Evolutionary conservation across 2,329 filamentous ascomycete genomes (phyloP), one percentile per base, ranked within the genome.

Genomic region (Aspergillus flavus): DNA sequence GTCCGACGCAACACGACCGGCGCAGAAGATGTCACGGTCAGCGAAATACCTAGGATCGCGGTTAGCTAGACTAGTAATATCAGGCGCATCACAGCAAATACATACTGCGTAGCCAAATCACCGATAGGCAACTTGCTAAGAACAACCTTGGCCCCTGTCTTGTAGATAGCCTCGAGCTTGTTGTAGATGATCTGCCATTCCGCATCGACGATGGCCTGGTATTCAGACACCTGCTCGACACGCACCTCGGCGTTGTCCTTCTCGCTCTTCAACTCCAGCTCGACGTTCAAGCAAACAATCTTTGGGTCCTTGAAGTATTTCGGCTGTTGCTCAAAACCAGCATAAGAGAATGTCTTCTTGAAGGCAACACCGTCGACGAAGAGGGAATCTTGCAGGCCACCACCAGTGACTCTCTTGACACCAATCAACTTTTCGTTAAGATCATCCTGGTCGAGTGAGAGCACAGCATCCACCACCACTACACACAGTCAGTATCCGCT

Each of bases 161-260:
- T 89, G 86, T 94, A 87, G 59, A 97, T 83, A 56, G 94, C 92
- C 83, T 99, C 95, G 78, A 99, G 91, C 86, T 99, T 99, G 85
- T 97, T 94, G 88, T 91, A 98, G 80, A 99, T 99, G 77, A 99
- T 99, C 81, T 97, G 93, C 95, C 95, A 99, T 81, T 99, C 95
- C 34, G 95, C 95, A 76, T 99, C 95, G 76, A 99, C 95, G 71
- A 99, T 97, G 67, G 95, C 95, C 83, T 99, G 95, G 84, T 99
- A 99, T 82, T 99, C 95, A 23, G 94, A 96, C 58, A 99, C 95
- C 80, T 98, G 94, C 82, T 98, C 95, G 63, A 99, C 94, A 64
- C 95, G 90, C 67, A 99, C 93, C 83, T 99, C 95, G 64, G 95
- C 95, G 75, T 99, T 99, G 83, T 99, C 95, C 86, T 97, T 99